Evolutionary conservation across 495 filamentous ascomycete genomes (phyloP), one percentile per base, ranked within the genome.

Genomic region (Penicillium tannophilum): DNA sequence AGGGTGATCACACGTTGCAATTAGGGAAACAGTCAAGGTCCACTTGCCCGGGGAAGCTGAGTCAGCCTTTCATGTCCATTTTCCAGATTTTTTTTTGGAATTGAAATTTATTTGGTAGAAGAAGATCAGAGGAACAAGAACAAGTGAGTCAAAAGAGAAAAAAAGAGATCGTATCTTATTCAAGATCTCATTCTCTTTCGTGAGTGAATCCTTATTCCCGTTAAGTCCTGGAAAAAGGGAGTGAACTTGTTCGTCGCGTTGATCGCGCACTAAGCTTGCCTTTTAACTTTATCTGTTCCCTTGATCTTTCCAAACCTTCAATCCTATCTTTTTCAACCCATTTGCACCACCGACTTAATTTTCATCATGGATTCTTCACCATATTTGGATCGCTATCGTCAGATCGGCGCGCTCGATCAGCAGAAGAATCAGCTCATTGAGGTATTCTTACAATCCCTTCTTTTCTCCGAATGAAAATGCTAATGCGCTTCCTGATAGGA

Each of bases 361-460:
- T 33, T 49, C 56, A 56, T 31, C 35, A 76, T 76, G 72, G 64
- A 71, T 49, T 62, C 73, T 20, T 61, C 63, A 33, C 68, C 66
- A 47, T 78, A 74, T 59, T 65, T 74, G 23, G 74, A 81, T 43
- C 76, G 78, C 62, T 83, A 79, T 72, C 75, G 79, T 46, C 71
- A 77, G 46, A 56, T 84, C 45, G 71, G 74, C 44, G 60, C 72
- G 41, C 59, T 79, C 52, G 81, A 84, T 59, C 68, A 82, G 49
- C 72, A 75, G 54, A 84, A 83, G 68, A 79, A 83, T 61, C 74
- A 74, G 54, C 72, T 84, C 28, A 83, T 84, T 58, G 78, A 82
- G 70, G 81, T 83, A 73, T 12, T 19, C 24, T 24, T 45, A 39
- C 52, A 24, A 6, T 43, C 48, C 51, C 43, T 42, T 62, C 60